Base-by-base conservation (phyloP, 2,329 filamentous ascomycete species). In the Sclerotinia minor region DNA sequence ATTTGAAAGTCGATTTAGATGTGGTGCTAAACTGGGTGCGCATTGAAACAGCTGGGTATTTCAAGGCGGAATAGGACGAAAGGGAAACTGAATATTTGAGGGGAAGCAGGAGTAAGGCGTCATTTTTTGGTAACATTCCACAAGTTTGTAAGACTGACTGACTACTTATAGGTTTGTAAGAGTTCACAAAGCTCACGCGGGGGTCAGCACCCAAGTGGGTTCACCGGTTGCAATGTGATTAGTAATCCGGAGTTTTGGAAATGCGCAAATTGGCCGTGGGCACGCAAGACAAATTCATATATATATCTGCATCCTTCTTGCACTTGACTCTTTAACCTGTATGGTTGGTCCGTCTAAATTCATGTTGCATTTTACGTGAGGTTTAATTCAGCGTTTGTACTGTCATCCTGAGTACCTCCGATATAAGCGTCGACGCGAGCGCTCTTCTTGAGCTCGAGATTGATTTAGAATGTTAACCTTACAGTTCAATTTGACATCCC, bases 111-210 rank as follows among this genome's bases (percentile, higher is more conserved):
- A 19, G n/a, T 38, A 50, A 63, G 29, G 21, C 45, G 17, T 38
- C 59, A 63, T 66, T 38, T 44, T 44, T 38, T 49, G 21, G n/a
- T 41, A 17, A 41, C 53, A 59, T 38, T 49, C 24, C 54, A 26
- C 26, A 60, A n/a, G 55, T 44, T 32, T 32, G n/a, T 32, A 32
- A 32, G 29, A 29, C 29, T 5, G 29, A 49, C 29, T 11, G 8
- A 1, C 35, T 9, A 35, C 9, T 41, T n/a, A n/a, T n/a, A n/a
- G 35, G 35, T 35, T 35, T 35, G 6, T 35, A 35, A 35, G 35
- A 9, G 35, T 35, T 35, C 35, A 35, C 35, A 35, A 35, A 35
- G 35, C 35, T 35, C 35, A 35, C 35, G 5, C 29, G 29, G 64
- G 64, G 50, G 64, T 26, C 15, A 32, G n/a, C n/a, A 29, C 32